phyloP scores from a whole-genome alignment of 1,139 yeast species.

The Pneumocystis jirovecii region DNA sequence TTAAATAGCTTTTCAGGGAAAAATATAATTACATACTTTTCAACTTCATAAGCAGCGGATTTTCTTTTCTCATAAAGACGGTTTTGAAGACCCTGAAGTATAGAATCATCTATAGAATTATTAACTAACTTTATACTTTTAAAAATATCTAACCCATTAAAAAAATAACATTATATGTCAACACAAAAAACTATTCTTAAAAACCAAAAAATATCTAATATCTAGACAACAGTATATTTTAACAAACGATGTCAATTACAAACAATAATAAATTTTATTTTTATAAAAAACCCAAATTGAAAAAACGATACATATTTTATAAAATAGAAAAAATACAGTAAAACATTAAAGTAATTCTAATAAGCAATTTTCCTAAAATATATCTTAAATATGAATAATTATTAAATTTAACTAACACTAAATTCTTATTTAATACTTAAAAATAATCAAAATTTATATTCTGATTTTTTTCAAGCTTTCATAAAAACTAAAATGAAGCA shows the following conservation, averaged over 20 bases:
- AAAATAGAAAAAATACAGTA: too few relatives aligned
- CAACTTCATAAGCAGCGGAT: conserved; percentile 84
- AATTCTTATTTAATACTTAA: not conserved
- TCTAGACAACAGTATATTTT: not conserved
- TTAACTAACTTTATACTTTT: not conserved
- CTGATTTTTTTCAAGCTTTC: not conserved
- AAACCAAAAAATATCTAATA: not conserved
- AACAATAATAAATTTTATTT: too few relatives aligned
- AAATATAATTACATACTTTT: conserved; percentile 22
- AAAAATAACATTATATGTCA: not conserved
- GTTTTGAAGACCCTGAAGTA: conserved; percentile 61
- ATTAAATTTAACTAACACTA: not conserved
- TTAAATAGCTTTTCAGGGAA: not conserved
- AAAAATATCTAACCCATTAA: not conserved
- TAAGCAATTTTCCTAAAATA: not conserved
- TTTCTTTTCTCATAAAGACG: conserved; percentile 88
- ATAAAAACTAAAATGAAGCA: not conserved
- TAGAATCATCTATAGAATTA: not conserved
- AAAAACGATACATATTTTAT: not conserved
- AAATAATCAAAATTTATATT: not conserved
- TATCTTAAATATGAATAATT: not conserved
- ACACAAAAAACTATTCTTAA: not conserved
- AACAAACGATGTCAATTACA: not conserved
- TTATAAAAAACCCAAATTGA: too few relatives aligned
- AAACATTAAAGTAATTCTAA: not conserved